Percentiles rank a stretch among this genome's conserved stretches.
These are phyloP conservation scores for Fusarium nanum DNA, from an alignment of 2,329 filamentous ascomycete species.

Conservation along the genomic window DNA sequence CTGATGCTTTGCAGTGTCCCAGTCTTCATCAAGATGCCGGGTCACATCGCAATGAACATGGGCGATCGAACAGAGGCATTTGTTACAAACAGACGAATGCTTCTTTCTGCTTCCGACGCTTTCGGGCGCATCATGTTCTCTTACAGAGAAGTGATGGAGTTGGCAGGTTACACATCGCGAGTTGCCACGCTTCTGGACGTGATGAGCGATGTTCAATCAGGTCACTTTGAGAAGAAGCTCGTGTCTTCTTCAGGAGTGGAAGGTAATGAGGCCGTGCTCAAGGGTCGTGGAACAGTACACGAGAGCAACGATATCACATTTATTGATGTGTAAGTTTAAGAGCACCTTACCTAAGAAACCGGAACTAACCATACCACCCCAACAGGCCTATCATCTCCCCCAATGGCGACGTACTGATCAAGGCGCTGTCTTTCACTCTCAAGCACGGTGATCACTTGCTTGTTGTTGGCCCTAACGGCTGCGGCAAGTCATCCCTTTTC, in stretches of 20 bases:
- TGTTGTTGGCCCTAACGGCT: conserved; percentile 96
- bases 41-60: conserved; percentile 72
- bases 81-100: conserved; percentile 91
- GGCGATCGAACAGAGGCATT: conserved; percentile 81
- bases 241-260: conserved; percentile 88
- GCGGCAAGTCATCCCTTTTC: conserved; percentile 96
- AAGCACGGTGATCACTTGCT: conserved; percentile 89
- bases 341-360: background rate
- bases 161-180: conserved; percentile 93
- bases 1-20: conserved; percentile 92
- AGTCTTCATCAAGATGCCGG: conserved; percentile 93
- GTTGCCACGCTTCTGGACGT: conserved; percentile 91
- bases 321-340: conserved; percentile 72
- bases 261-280: conserved; percentile 84
- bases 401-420: conserved; percentile 92
- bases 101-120: conserved; percentile 92
- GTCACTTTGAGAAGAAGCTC: conserved; percentile 95
- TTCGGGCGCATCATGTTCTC: conserved; percentile 98
- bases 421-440: conserved; percentile 87
- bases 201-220: conserved; percentile 91
- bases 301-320: conserved; percentile 90
- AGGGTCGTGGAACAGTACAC: conserved; percentile 81
- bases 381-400: conserved; percentile 88
- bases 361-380: conserved; percentile 28
- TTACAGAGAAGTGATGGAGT: conserved; percentile 95